phyloP scores from a whole-genome alignment of 2,329 filamentous ascomycete species.

The Ilyonectria robusta region DNA sequence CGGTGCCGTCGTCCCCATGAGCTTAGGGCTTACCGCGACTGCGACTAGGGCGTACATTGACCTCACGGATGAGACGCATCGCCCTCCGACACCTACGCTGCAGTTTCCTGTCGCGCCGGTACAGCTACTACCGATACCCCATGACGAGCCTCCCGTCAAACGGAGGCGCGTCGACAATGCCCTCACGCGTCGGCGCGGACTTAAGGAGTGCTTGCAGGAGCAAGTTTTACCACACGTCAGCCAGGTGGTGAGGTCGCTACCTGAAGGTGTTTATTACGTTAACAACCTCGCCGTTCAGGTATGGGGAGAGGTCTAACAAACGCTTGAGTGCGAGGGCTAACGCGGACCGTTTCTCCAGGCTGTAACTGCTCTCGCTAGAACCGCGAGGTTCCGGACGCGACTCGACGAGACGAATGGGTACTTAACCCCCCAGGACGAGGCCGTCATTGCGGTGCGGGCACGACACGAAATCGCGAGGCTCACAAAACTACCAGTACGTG shows the following conservation, averaged over 20 bases:
- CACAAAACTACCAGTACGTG: constrained; percentile 39
- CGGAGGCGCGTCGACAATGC: constrained; percentile 47
- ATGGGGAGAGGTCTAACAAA: constrained; percentile 20
- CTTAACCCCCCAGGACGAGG: constrained; percentile 35
- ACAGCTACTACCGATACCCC: constrained; percentile 21
- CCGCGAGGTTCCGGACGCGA: constrained; percentile 41
- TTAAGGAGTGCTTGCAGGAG: constrained; percentile 46
- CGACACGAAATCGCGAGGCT: constrained; percentile 41
- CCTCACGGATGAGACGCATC: constrained; percentile 43
- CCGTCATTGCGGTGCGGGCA: constrained; percentile 34
- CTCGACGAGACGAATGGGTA: constrained; percentile 42
- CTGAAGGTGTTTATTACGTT: constrained; percentile 40
- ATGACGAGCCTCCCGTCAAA: constrained; percentile 50
- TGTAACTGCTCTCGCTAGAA: constrained; percentile 43
- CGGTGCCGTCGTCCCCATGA: constrained; percentile 39
- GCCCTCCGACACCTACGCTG: constrained; percentile 2
- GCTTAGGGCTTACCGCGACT: constrained; percentile 46
- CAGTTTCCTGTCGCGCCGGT: constrained; percentile 26
- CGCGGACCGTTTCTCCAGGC: constrained; percentile 27
- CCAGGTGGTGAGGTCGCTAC: constrained; percentile 43
- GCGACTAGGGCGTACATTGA: constrained; percentile 49
- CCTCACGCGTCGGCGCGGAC: constrained; percentile 29
- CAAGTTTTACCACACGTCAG: constrained; percentile 54
- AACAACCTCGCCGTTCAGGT: constrained; percentile 51
- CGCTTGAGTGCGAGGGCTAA: neutral